phyloP scores from a whole-genome alignment of 2,329 filamentous ascomycete genomes.

The Diplodia mutila region DNA sequence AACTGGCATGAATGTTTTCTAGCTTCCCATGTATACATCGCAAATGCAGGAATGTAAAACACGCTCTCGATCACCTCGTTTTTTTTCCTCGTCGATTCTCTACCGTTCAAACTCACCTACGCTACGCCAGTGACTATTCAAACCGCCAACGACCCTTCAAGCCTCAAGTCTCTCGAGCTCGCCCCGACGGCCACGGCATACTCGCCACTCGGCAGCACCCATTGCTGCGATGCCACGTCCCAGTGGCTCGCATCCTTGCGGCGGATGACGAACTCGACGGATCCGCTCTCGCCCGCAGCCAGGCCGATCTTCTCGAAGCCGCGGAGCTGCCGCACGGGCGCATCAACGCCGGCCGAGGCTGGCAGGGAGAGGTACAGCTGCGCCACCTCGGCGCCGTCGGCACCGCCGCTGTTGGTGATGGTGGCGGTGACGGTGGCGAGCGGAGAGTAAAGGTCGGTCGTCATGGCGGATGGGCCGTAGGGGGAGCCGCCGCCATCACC shows the following conservation, averaged over 20 bases:
- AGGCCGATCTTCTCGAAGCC: slow-evolving; percentile 43
- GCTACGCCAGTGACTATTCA: slow-evolving; percentile 29
- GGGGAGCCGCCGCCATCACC: slow-evolving; percentile 32
- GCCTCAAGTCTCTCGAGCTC: slow-evolving; percentile 42
- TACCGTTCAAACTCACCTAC: too few species aligned
- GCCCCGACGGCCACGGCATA: slow-evolving; percentile 39
- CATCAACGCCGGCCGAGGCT: slow-evolving; percentile 31
- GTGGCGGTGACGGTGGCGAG: slow-evolving; percentile 41
- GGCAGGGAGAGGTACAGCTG: slow-evolving; percentile 46
- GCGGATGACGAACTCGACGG: slow-evolving; percentile 40
- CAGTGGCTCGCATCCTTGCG: slow-evolving; percentile 44
- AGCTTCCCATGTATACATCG: background rate
- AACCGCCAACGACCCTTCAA: slow-evolving; percentile 27
- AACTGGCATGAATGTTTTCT: background rate
- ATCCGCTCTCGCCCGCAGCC: slow-evolving; percentile 35
- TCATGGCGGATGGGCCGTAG: slow-evolving; percentile 31
- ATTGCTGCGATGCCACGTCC: slow-evolving; percentile 39
- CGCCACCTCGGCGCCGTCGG: slow-evolving; percentile 43
- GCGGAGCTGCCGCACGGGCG: slow-evolving; percentile 41
- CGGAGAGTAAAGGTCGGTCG: slow-evolving; percentile 39
- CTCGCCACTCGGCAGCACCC: slow-evolving; percentile 41
- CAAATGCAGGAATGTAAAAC: background rate
- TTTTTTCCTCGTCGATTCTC: too few species aligned
- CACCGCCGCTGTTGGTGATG: slow-evolving; percentile 41
- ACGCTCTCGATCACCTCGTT: too few species aligned